Conservation (phyloP, 1,139 yeast species). For the Hansenula sp. region DNA sequence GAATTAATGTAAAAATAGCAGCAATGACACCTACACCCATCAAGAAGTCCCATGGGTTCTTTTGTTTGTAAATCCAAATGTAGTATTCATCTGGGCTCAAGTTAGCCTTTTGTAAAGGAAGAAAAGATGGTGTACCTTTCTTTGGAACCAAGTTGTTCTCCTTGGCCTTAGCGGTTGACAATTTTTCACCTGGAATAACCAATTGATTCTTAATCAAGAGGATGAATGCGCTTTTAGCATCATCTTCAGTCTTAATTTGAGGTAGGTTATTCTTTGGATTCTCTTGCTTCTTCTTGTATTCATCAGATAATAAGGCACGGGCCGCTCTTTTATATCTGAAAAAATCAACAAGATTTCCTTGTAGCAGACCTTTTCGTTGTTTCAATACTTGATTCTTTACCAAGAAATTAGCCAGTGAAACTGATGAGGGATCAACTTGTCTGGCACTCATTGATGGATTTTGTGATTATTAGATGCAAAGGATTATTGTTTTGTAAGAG, state of each 20-base stretch:
- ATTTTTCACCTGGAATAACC: conserved; percentile 68
- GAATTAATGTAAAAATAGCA: conserved; percentile 69
- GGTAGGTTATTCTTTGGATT: conserved; percentile 58
- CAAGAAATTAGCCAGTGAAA: conserved; percentile 67
- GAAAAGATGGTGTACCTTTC: conserved; percentile 70
- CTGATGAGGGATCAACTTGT: conserved; percentile 28
- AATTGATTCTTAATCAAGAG: conserved; percentile 69
- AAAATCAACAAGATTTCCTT: conserved; percentile 69
- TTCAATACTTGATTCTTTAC: conserved; percentile 65
- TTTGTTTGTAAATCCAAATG: conserved; percentile 82
- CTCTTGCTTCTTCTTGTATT: conserved; percentile 54
- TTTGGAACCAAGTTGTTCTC: conserved; percentile 61
- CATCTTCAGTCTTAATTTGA: conserved; percentile 43
- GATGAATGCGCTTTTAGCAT: conserved; percentile 62
- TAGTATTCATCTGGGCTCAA: conserved; percentile 76
- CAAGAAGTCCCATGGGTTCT: conserved; percentile 60
- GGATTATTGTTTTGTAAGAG: too few species aligned
- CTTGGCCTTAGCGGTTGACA: conserved; percentile 70
- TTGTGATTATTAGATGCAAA: background rate
- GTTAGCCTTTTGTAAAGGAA: conserved; percentile 62
- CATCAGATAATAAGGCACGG: conserved; percentile 72
- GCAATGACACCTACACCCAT: conserved; percentile 60
- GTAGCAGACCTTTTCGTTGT: conserved; percentile 73
- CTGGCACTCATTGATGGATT: conserved; percentile 11
- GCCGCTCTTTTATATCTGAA: conserved; percentile 82